Conservation (phyloP, 768 basidiomycete genomes). For the Porphyrellus cyaneotinctus region DNA sequence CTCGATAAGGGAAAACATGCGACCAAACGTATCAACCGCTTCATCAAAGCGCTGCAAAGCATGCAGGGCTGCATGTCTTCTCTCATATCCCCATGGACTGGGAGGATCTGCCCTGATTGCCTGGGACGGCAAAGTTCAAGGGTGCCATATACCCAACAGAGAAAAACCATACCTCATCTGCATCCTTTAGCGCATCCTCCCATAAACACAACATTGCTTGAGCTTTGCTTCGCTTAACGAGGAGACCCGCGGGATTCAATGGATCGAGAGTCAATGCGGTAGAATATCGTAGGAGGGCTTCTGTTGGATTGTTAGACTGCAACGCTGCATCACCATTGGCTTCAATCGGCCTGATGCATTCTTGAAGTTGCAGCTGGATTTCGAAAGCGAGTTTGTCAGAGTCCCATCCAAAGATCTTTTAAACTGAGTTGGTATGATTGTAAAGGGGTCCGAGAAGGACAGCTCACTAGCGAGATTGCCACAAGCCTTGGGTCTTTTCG, state of each 20-base stretch:
- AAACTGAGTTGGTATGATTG: neutral
- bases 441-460: neutral
- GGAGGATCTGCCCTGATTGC: neutral
- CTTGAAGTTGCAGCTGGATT: neutral
- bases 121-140: neutral
- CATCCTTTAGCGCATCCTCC: conserved; percentile 1
- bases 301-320: neutral
- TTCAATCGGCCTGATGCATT: neutral
- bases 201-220: neutral
- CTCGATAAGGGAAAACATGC: neutral
- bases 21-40: neutral
- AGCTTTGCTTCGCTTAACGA: conserved; percentile 11
- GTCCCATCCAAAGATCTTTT: conserved; percentile 11
- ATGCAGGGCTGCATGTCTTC: neutral
- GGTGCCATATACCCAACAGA: neutral
- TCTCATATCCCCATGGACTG: neutral
- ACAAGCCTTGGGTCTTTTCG: neutral
- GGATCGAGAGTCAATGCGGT: conserved; percentile 8
- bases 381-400: neutral
- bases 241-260: neutral
- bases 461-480: conserved; percentile 4
- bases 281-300: conserved; percentile 7
- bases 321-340: neutral
- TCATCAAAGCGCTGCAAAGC: neutral
- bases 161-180: neutral